Percentiles rank a stretch among this genome's conserved stretches.
These are phyloP conservation scores for Carex pumila DNA, from an alignment of 176 grass and related monocot genomes.

Conservation along the genomic window DNA sequence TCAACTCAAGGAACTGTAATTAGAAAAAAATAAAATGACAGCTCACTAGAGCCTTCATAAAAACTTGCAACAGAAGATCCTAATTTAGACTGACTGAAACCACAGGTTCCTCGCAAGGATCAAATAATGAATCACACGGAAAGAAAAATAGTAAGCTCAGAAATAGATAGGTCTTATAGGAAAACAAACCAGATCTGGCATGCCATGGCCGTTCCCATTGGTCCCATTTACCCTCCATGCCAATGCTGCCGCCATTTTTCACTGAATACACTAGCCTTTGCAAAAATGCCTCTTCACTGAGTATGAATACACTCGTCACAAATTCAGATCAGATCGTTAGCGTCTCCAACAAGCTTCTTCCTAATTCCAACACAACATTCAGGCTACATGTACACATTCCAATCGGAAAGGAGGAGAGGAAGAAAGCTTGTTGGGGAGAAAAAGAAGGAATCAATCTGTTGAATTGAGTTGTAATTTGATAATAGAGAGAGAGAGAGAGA, in stretches of 20 bases:
- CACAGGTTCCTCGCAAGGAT: neutral
- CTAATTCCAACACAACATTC: neutral
- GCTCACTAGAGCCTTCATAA: neutral
- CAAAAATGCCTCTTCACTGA: neutral
- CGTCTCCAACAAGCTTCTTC: neutral
- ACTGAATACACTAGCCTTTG: neutral
- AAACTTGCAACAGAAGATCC: neutral
- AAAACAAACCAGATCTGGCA: conserved; percentile 76
- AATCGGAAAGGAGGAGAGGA: neutral
- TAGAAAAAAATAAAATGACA: neutral
- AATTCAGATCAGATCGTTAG: conserved; percentile 12
- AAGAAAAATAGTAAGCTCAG: conserved; percentile 6
- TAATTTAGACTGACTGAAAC: conserved; percentile 10
- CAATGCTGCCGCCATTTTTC: conserved; percentile 64
- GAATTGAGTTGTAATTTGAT: neutral
- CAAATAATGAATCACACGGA: neutral
- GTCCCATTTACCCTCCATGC: conserved; percentile 78
- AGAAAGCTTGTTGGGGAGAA: neutral
- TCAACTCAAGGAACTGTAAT: neutral
- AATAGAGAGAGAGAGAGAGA: too few relatives aligned
- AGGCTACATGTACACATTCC: neutral
- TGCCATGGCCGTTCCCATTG: conserved; percentile 54
- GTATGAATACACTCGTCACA: neutral
- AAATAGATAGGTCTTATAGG: conserved; percentile 1
- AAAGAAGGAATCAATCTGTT: neutral